Evolutionary conservation across 192 early-diverging fungal species (phyloP).

Genomic region (Coemansia erecta): DNA sequence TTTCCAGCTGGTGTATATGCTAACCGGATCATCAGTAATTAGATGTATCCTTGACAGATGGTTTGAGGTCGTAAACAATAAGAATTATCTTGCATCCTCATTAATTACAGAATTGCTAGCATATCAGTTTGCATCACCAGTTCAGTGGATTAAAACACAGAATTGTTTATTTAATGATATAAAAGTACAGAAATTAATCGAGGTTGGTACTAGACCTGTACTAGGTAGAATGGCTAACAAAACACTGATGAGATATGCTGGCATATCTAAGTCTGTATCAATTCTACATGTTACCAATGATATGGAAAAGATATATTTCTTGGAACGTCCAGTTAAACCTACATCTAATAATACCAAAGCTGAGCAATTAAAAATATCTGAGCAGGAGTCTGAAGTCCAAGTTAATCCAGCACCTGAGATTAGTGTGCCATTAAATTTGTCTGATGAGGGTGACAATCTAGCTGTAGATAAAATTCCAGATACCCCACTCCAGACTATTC

Average conservation of each 20-base stretch:
- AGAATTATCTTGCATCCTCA: constrained; percentile 68
- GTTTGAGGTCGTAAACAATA: constrained; percentile 14
- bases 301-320: constrained; percentile 15
- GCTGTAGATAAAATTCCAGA: constrained; percentile 54
- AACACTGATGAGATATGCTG: not conserved
- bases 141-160: constrained; percentile 95
- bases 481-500: constrained; percentile 69
- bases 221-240: constrained; percentile 84
- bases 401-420: too few relatives aligned
- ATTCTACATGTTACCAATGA: constrained; percentile 22
- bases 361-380: not conserved
- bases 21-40: constrained; percentile 70
- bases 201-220: constrained; percentile 84
- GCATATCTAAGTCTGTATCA: not conserved
- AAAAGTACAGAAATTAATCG: constrained; percentile 79
- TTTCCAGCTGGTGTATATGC: constrained; percentile 65
- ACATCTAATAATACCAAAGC: not conserved
- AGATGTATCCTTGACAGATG: constrained; percentile 70
- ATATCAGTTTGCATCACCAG: constrained; percentile 90
- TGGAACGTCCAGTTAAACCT: constrained; percentile 2
- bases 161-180: constrained; percentile 75
- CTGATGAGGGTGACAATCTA: constrained; percentile 49
- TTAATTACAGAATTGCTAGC: constrained; percentile 86
- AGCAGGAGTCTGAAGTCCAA: not conserved
- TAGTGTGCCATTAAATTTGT: not conserved